Percentiles rank a stretch among this genome's conserved stretches.
phyloP scores from a whole-genome alignment of 2,329 filamentous ascomycete species.

The Ramularia collo-cygni region DNA sequence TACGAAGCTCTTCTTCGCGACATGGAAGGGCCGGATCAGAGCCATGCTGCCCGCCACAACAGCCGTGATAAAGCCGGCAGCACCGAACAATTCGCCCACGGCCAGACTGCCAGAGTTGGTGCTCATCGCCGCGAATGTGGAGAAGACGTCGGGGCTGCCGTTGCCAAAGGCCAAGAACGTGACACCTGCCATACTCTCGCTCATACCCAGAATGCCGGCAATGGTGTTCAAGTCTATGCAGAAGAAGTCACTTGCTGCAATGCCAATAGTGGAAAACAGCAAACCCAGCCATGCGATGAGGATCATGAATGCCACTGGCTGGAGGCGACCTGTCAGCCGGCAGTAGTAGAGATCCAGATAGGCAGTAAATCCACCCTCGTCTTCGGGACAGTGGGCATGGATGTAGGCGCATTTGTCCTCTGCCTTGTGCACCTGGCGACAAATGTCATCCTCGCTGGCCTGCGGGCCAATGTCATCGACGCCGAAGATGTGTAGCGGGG shows the following conservation, averaged over 20 bases:
- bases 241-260: conserved; percentile 97
- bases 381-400: conserved; percentile 71
- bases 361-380: conserved; percentile 81
- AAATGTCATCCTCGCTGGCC: conserved; percentile 47
- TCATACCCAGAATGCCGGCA: conserved; percentile 79
- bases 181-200: conserved; percentile 91
- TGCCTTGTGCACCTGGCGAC: conserved; percentile 69
- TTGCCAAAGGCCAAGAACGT: conserved; percentile 97
- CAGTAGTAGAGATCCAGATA: conserved; percentile 94
- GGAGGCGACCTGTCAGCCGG: conserved; percentile 52
- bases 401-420: conserved; percentile 83
- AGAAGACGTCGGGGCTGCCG: conserved; percentile 96
- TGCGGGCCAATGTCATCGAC: not conserved
- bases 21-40: conserved; percentile 86
- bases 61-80: conserved; percentile 90
- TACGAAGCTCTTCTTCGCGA: conserved; percentile 82
- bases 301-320: conserved; percentile 71
- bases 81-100: conserved; percentile 88
- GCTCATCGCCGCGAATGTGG: conserved; percentile 95
- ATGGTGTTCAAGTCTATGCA: conserved; percentile 95
- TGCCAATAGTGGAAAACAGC: conserved; percentile 93
- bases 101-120: conserved; percentile 97
- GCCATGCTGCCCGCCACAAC: conserved; percentile 98
- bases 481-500: not conserved
- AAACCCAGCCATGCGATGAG: conserved; percentile 78